These are phyloP conservation scores for Ampelomyces quisqualis DNA, from an alignment of 2,329 filamentous ascomycete genomes.

Conservation along the genomic window DNA sequence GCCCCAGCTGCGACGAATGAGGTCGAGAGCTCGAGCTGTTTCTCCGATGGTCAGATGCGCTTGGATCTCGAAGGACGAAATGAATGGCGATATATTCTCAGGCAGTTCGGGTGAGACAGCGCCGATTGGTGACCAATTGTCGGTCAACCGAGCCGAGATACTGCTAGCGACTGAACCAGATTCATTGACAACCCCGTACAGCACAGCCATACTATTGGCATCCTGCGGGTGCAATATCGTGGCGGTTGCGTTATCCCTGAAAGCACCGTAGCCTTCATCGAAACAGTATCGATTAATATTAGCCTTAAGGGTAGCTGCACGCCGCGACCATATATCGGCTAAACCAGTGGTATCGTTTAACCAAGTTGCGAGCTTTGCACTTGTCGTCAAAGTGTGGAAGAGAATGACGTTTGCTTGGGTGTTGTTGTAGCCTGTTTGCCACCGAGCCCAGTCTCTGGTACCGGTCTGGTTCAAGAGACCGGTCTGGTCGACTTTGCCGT, in stretches of 20 bases:
- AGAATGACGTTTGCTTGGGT: slow-evolving; percentile 56
- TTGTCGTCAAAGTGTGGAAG: slow-evolving; percentile 45
- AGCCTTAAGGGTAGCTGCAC: slow-evolving; percentile 11
- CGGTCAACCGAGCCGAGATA: slow-evolving; percentile 50
- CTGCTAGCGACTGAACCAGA: slow-evolving; percentile 37
- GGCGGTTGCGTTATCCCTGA: slow-evolving; percentile 43
- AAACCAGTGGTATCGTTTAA: slow-evolving; percentile 26
- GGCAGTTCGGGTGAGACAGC: slow-evolving; percentile 59
- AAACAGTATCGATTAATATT: slow-evolving; percentile 32
- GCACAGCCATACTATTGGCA: slow-evolving; percentile 57
- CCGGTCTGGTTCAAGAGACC: slow-evolving; percentile 55
- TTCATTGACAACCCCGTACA: slow-evolving; percentile 49
- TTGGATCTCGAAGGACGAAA: slow-evolving; percentile 60
- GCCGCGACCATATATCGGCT: slow-evolving; percentile 15
- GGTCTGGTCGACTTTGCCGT: slow-evolving; percentile 39
- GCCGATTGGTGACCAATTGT: slow-evolving; percentile 59
- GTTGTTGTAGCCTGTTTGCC: slow-evolving; percentile 49
- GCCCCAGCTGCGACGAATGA: slow-evolving; percentile 60
- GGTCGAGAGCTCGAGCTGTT: slow-evolving; percentile 54
- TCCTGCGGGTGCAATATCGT: slow-evolving; percentile 52
- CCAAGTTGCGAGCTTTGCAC: slow-evolving; percentile 32
- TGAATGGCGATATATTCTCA: slow-evolving; percentile 60
- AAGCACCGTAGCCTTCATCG: slow-evolving; percentile 32
- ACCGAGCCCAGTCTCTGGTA: slow-evolving; percentile 55
- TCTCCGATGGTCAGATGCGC: slow-evolving; percentile 55